Evolutionary conservation across 345 rosid genomes (phyloP).

Genomic region (Corchorus olitorius): DNA sequence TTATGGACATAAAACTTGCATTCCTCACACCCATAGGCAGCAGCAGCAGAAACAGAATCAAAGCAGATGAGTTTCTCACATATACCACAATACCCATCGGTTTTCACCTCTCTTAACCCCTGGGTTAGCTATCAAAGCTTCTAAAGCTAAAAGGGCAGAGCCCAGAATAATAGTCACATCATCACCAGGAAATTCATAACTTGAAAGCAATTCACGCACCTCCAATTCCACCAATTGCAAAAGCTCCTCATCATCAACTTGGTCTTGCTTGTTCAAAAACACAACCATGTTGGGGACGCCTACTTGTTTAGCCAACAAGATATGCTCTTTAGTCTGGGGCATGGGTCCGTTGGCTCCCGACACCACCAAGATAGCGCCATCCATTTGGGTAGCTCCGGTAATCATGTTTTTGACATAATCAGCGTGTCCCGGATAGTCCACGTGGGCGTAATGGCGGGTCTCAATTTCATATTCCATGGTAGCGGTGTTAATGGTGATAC

Average conservation of each 20-base stretch:
- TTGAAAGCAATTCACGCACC: conserved; percentile 86
- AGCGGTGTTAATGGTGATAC: conserved; percentile 92
- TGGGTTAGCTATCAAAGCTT: conserved; percentile 73
- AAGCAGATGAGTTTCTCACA: too few relatives aligned
- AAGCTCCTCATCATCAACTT: conserved; percentile 87
- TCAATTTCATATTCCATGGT: conserved; percentile 93
- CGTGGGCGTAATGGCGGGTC: conserved; percentile 89
- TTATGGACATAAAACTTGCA: too few relatives aligned
- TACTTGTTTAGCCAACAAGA: conserved; percentile 81
- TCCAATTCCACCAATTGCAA: conserved; percentile 90
- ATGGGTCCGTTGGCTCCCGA: conserved; percentile 91
- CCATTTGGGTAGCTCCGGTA: conserved; percentile 90
- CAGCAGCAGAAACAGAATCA: too few relatives aligned
- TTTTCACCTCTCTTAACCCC: conserved; percentile 70
- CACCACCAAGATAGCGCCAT: conserved; percentile 84
- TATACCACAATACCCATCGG: too few relatives aligned
- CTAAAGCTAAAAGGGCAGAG: conserved; percentile 82
- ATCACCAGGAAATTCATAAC: conserved; percentile 85
- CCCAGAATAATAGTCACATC: conserved; percentile 86
- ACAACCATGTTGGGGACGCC: conserved; percentile 95
- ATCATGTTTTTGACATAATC: conserved; percentile 95
- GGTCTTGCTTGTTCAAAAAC: conserved; percentile 89
- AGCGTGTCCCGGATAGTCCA: conserved; percentile 91
- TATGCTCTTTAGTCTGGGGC: conserved; percentile 94
- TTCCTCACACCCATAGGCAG: too few relatives aligned